Base-by-base conservation (phyloP, 495 filamentous ascomycete species). In the Corynascus novoguineensis region DNA sequence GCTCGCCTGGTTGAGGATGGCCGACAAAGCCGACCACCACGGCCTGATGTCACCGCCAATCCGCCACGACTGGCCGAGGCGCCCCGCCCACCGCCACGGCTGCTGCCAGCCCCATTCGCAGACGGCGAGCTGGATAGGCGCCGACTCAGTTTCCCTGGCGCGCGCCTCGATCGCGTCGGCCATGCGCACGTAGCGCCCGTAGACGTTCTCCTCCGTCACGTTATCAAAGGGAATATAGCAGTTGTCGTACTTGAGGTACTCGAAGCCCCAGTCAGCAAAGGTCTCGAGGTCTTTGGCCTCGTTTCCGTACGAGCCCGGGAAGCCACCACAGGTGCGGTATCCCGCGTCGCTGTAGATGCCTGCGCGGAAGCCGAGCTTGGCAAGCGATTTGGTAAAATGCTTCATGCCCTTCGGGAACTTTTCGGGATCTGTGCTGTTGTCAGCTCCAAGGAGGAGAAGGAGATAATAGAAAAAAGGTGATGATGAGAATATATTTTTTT, bases 31-130 rank as follows among this genome's bases (percentile, higher is more conserved):
- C 60, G 78, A 82, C 58, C 81, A 61, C 46, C 49, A 48, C 8
- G 41, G 34, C 29, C 64, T 73, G 53, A 81, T 74, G 57, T 84
- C 81, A 17, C 78, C 78, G 11, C 69, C 70, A 52, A 75, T 81
- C n/a, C 81, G 67, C 71, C 77, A 81, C 0, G 76, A 79, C 59
- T 83, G 81, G 9, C 75, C 72, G 9, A 81, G 75, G n/a, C 73
- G 75, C 17, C 75, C 71, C 21, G 72, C 74, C 76, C 76, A 79
- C 40, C 32, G 35, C 53, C 59, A 61, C 0, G 72, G 71, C 15
- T 71, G 63, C 35, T 79, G 74, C 41, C 67, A 61, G 22, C 76
- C 76, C 71, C 72, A 74, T 32, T 72, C 65, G 65, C 66, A 68
- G 8, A 56, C 25, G 5, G 44, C 28, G 55, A 54, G 19, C 32